These are phyloP conservation scores for Trichoderma citrinoviride DNA, from an alignment of 2,329 filamentous ascomycete species.

Conservation along the genomic window DNA sequence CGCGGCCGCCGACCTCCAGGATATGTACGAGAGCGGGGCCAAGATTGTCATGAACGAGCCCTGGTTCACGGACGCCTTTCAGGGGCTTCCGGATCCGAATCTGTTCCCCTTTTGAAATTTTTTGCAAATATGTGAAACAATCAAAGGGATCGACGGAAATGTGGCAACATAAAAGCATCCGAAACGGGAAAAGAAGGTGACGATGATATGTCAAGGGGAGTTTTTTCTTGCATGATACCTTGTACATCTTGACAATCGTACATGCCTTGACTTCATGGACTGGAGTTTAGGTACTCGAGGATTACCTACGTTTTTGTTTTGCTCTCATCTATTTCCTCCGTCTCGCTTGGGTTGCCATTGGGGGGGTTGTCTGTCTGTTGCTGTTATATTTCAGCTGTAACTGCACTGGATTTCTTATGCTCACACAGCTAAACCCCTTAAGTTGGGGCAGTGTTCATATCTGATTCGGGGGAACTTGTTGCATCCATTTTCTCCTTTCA, in stretches of 20 bases:
- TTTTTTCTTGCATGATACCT: no score
- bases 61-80: conserved; percentile 41
- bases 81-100: conserved; percentile 35
- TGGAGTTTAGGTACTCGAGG: no score
- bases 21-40: conserved; percentile 35
- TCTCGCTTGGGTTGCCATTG: not conserved
- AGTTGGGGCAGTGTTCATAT: not conserved
- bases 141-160: no score
- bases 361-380: not conserved
- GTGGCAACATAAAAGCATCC: no score
- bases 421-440: no score
- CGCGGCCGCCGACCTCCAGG: conserved; percentile 27
- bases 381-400: not conserved
- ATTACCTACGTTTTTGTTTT: not conserved
- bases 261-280: no score
- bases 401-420: not conserved
- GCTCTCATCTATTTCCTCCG: not conserved
- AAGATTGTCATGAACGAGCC: conserved; percentile 41
- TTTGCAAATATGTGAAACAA: no score
- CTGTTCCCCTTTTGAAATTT: conserved; percentile 38
- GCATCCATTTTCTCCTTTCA: no score
- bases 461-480: not conserved
- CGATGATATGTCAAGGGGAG: no score
- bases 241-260: no score
- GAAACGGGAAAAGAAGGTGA: no score